A percentile compares a stretch with the other conserved stretches of the same genome.
Evolutionary conservation across 2,329 filamentous ascomycete genomes (phyloP).

Genomic region (Massarina eburnea): DNA sequence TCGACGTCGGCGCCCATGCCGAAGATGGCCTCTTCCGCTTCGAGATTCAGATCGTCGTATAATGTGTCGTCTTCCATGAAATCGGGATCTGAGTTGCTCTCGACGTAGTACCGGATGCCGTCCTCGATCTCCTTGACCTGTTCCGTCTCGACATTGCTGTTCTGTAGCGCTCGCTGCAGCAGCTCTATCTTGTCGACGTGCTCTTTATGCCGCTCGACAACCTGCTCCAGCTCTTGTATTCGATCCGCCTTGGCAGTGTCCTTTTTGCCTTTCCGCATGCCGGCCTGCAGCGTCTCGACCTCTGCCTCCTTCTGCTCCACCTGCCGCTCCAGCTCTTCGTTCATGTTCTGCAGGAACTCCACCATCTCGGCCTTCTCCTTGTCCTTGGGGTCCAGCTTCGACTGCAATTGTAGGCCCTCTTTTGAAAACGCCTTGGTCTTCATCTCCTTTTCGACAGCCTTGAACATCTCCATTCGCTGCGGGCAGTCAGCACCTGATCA

Average conservation of each 20-base stretch:
- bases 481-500: conserved; percentile 37
- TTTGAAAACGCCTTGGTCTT: conserved; percentile 99
- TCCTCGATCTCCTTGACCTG: conserved; percentile 89
- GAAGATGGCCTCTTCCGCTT: conserved; percentile 87
- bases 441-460: conserved; percentile 99
- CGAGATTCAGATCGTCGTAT: conserved; percentile 90
- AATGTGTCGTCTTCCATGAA: conserved; percentile 93
- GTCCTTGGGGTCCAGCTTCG: conserved; percentile 95
- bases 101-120: conserved; percentile 91
- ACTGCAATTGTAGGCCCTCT: conserved; percentile 87
- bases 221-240: conserved; percentile 79
- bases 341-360: conserved; percentile 83
- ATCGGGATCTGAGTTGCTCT: conserved; percentile 83
- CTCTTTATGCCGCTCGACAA: conserved; percentile 94
- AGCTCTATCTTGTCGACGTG: conserved; percentile 92
- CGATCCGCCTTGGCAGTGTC: conserved; percentile 81
- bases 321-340: conserved; percentile 90
- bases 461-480: conserved; percentile 99
- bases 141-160: conserved; percentile 84
- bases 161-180: conserved; percentile 85
- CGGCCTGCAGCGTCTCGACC: conserved; percentile 79
- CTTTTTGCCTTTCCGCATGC: conserved; percentile 93
- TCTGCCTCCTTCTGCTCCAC: conserved; percentile 93
- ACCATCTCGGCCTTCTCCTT: conserved; percentile 87
- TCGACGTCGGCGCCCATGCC: conserved; percentile 81